Base-by-base conservation (phyloP, 2,329 filamentous ascomycete species). In the Colletotrichum sp. region DNA sequence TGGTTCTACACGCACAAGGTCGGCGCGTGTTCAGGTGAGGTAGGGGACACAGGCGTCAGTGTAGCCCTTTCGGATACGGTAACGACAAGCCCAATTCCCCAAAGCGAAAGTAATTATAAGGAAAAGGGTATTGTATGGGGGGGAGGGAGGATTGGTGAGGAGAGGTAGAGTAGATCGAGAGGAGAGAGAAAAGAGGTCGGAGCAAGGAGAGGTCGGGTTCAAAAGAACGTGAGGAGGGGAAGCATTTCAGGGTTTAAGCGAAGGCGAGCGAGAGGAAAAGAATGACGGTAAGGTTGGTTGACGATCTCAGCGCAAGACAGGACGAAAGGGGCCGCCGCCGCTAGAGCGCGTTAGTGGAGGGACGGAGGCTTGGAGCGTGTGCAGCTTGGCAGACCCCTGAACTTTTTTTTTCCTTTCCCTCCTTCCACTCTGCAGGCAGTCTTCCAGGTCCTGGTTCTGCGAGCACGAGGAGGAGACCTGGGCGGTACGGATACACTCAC, bases 201-300 rank as follows among this genome's bases (percentile, higher is more conserved):
- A 68, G 64, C 36, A 67, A 72, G 64, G 68, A 32, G 75, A 64
- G 68, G 68, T 79, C 72, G 77, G 63, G 66, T 44, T 70, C 57
- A 76, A 78, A 61, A 69, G 68, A 78, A 66, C 32, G 55, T 49
- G 75, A 66, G 69, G 76, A 76, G 72, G 76, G 72, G 72, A 69
- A 72, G 73, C 73, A 72, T 64, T 61, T 69, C 73, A 72, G 76
- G 72, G 69, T 69, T 77, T 72, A 55, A 69, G 73, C 72, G 69
- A 76, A 77, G 70, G 64, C 73, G 64, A 72, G 25, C 25, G 27
- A 29, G 57, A 67, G 49, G 44, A 66, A 64, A 64, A 62, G 63
- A 72, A 63, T 68, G 69, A 76, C 62, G 63, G 64, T 65, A 73
- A 49, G 73, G 71, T 57, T 59, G 63, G 64, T 69, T 61, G 74